Percentiles rank a stretch among this genome's conserved stretches.
Evolutionary conservation across 163 green algal genomes (phyloP).

Genomic region (Scenedesmus sp.): DNA sequence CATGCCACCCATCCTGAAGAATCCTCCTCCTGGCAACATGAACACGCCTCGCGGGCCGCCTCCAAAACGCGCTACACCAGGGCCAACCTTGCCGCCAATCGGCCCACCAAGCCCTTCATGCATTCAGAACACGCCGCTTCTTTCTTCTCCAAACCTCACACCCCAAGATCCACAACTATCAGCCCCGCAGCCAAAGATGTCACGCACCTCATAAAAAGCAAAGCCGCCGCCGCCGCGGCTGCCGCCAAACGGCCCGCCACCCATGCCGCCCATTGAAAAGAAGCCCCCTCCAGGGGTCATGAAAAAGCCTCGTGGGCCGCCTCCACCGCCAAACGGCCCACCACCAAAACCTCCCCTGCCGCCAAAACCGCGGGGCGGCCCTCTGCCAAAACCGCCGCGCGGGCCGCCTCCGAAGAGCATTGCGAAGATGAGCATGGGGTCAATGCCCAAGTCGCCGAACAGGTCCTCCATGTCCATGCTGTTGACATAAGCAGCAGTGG

Average conservation of each 20-base stretch:
- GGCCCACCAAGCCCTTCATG: too few relatives aligned
- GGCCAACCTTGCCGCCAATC: not conserved
- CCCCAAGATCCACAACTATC: not conserved
- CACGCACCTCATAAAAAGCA: not conserved
- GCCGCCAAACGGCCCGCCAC: not conserved
- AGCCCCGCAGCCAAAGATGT: not conserved
- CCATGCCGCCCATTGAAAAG: not conserved
- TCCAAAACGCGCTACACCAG: not conserved
- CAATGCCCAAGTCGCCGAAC: conserved; percentile 36
- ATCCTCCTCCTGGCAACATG: not conserved
- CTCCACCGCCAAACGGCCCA: not conserved
- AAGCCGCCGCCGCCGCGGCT: not conserved
- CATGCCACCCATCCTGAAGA: not conserved
- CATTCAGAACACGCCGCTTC: too few relatives aligned
- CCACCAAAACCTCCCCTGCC: not conserved
- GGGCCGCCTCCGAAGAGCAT: not conserved
- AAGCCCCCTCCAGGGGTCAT: not conserved
- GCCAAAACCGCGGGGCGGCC: not conserved
- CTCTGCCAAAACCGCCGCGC: not conserved
- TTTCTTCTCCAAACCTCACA: too few relatives aligned
- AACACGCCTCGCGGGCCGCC: not conserved
- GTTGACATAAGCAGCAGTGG: not conserved
- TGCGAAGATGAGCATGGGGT: conserved; percentile 34
- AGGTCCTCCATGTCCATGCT: conserved; percentile 37
- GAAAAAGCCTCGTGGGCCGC: not conserved